Percentiles rank a stretch among this genome's conserved stretches.
These are phyloP conservation scores for Lentithecium fluviatile DNA, from an alignment of 495 filamentous ascomycete species.

Conservation along the genomic window DNA sequence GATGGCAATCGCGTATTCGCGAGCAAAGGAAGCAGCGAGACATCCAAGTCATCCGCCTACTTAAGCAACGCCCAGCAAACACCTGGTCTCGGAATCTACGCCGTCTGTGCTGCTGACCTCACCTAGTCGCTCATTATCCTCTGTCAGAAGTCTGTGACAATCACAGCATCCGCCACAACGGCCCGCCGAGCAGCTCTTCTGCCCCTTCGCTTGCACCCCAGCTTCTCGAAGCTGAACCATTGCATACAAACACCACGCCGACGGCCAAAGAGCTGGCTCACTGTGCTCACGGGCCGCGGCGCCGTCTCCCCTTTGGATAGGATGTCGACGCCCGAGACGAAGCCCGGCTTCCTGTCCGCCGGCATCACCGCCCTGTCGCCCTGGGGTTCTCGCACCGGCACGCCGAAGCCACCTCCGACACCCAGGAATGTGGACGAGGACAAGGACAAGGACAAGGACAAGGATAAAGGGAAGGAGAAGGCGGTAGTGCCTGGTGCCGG, in stretches of 20 bases:
- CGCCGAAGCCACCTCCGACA: conserved; percentile 38
- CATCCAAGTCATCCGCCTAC: too few species aligned
- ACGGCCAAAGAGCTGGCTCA: neutral
- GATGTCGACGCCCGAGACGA: conserved; percentile 42
- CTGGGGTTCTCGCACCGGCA: conserved; percentile 41
- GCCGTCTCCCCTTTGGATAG: neutral
- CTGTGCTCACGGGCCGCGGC: neutral
- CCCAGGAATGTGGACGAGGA: conserved; percentile 8
- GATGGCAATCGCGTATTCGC: too few species aligned
- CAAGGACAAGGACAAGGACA: neutral
- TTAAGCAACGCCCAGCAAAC: too few species aligned
- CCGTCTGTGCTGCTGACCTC: too few species aligned
- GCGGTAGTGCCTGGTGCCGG: conserved; percentile 20
- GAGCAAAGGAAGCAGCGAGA: too few species aligned
- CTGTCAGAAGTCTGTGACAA: neutral
- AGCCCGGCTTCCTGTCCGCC: conserved; percentile 36
- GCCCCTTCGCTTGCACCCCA: neutral
- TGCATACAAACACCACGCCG: neutral
- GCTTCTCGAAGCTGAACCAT: neutral
- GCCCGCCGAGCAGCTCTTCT: neutral
- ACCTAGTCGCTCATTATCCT: too few species aligned
- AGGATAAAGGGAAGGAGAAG: conserved; percentile 12
- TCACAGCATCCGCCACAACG: neutral
- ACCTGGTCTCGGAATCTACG: too few species aligned
- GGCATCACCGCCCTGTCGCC: conserved; percentile 41